phyloP scores from a whole-genome alignment of 2,329 filamentous ascomycete species.

The Xylariaceae sp. region DNA sequence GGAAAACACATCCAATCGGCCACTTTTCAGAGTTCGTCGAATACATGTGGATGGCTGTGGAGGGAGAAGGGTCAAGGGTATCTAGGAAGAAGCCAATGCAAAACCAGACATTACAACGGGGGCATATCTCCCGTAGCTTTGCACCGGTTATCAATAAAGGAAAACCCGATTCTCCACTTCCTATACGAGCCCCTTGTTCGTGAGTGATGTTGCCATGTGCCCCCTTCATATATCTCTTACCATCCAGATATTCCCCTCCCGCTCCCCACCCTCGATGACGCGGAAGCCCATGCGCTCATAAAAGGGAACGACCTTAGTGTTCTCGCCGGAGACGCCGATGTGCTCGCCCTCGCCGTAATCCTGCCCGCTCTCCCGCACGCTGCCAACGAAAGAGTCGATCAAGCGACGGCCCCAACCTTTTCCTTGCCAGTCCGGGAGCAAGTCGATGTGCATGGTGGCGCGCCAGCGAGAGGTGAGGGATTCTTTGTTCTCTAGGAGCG shows the following conservation, averaged over 20 bases:
- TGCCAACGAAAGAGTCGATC: constrained; percentile 36
- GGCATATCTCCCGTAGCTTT: constrained; percentile 9
- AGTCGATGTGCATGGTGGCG: constrained; percentile 47
- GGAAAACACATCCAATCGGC: not conserved
- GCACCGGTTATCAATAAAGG: not conserved
- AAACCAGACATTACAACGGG: not conserved
- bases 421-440: constrained; percentile 39
- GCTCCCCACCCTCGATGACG: constrained; percentile 30
- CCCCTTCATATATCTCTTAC: constrained; percentile 29
- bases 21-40: not conserved
- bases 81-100: constrained; percentile 5
- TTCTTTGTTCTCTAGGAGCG: constrained; percentile 36
- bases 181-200: not conserved
- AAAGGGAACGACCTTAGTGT: constrained; percentile 43
- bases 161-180: not conserved
- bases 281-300: constrained; percentile 44
- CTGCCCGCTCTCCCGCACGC: constrained; percentile 26
- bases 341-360: constrained; percentile 37
- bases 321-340: constrained; percentile 42
- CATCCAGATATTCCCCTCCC: constrained; percentile 38
- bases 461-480: constrained; percentile 33
- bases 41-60: constrained; percentile 1
- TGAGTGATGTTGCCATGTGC: not conserved
- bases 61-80: not conserved
- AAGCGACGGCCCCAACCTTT: constrained; percentile 42